Evolutionary conservation across 768 basidiomycete genomes (phyloP).

Genomic region (Coprinopsis sp.): DNA sequence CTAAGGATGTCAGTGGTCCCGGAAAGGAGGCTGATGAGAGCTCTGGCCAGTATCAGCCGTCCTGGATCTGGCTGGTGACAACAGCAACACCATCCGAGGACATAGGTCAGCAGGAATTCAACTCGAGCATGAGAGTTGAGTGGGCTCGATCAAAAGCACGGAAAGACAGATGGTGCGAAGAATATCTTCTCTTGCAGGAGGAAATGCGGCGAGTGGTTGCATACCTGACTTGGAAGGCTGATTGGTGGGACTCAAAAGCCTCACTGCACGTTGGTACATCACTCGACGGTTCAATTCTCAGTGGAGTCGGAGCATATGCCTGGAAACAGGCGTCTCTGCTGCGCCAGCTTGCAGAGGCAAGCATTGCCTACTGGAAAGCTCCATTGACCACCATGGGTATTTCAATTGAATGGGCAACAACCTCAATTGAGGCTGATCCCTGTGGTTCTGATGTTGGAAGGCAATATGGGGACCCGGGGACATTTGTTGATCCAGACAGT

Average conservation of each 20-base stretch:
- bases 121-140: not conserved
- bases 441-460: too few relatives aligned
- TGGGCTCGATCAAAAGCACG: not conserved
- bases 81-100: not conserved
- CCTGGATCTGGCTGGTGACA: conserved; percentile 23
- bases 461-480: too few relatives aligned
- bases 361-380: too few relatives aligned
- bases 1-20: conserved; percentile 13
- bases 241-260: not conserved
- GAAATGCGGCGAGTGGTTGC: not conserved
- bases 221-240: not conserved
- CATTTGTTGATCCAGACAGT: too few relatives aligned
- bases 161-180: not conserved
- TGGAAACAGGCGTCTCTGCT: too few relatives aligned
- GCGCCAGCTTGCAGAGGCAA: too few relatives aligned
- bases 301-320: too few relatives aligned
- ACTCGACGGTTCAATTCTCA: too few relatives aligned
- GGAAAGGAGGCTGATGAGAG: conserved; percentile 13
- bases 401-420: too few relatives aligned
- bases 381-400: too few relatives aligned
- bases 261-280: not conserved
- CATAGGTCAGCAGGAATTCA: too few relatives aligned
- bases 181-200: not conserved
- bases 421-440: too few relatives aligned
- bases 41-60: conserved; percentile 7